Percentiles rank a stretch among this genome's conserved stretches.
These are phyloP conservation scores for Amphibolis antarctica DNA, from an alignment of 106 monocot genomes.

Conservation along the genomic window DNA sequence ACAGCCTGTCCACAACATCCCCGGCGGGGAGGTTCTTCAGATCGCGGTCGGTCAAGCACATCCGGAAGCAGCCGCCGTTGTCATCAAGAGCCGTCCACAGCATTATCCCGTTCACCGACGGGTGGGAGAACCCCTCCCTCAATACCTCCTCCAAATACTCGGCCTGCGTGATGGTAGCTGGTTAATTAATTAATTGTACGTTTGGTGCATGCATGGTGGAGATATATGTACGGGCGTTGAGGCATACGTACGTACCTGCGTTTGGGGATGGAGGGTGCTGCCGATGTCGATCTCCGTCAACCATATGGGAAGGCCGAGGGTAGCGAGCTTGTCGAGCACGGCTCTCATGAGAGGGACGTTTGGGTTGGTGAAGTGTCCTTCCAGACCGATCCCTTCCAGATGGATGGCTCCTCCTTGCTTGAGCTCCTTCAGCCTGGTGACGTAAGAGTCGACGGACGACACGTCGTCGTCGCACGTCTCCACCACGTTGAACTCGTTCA, in stretches of 20 bases:
- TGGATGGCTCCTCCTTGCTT: slow-evolving; percentile 34
- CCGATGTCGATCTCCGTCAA: slow-evolving; percentile 88
- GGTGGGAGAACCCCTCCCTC: slow-evolving; percentile 79
- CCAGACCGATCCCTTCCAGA: slow-evolving; percentile 74
- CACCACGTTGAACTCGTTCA: slow-evolving; percentile 92
- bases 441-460: slow-evolving; percentile 67
- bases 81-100: slow-evolving; percentile 73
- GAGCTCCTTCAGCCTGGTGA: slow-evolving; percentile 40
- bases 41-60: slow-evolving; percentile 80
- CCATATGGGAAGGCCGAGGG: slow-evolving; percentile 74
- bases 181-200: no score
- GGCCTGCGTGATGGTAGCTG: slow-evolving; percentile 46
- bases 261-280: slow-evolving; percentile 38
- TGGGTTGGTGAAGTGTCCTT: slow-evolving; percentile 77
- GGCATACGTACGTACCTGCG: slow-evolving; percentile 37
- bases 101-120: slow-evolving; percentile 70
- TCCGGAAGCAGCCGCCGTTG: slow-evolving; percentile 72
- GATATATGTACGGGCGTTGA: no score
- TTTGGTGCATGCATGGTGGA: no score
- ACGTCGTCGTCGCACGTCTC: slow-evolving; percentile 73
- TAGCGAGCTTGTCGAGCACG: slow-evolving; percentile 69
- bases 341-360: slow-evolving; percentile 72
- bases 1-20: slow-evolving; percentile 60
- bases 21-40: slow-evolving; percentile 62
- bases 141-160: slow-evolving; percentile 68